Percentiles rank a stretch among this genome's conserved stretches.
Evolutionary conservation across 306 rosid species (phyloP).

Genomic region (Pyrus pyrifolia): DNA sequence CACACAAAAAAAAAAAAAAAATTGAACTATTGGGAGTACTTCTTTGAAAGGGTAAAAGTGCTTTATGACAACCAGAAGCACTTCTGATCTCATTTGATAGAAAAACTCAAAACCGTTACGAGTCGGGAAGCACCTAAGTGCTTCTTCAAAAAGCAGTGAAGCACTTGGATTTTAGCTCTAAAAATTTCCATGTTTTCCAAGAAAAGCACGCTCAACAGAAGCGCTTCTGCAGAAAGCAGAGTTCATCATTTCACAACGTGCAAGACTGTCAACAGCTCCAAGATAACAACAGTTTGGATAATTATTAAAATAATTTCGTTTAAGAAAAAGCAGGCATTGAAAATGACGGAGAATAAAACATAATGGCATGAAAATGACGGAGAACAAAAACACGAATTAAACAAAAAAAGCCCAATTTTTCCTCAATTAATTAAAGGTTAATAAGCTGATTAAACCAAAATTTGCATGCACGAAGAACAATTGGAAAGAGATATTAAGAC

Average conservation of each 20-base stretch:
- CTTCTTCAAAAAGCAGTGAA: background rate
- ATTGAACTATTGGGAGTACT: background rate
- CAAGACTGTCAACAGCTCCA: background rate
- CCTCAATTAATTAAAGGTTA: background rate
- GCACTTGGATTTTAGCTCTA: background rate
- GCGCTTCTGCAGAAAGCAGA: background rate
- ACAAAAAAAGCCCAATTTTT: background rate
- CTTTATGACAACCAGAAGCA: background rate
- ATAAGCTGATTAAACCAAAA: background rate
- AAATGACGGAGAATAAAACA: background rate
- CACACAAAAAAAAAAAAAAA: background rate
- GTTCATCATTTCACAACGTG: background rate
- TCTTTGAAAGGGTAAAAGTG: background rate
- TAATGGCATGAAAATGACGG: background rate
- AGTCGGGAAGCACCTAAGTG: background rate
- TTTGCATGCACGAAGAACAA: constrained; percentile 4
- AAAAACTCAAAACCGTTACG: background rate
- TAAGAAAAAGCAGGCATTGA: background rate
- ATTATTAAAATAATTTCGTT: background rate
- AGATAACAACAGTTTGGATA: background rate
- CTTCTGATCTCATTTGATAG: background rate
- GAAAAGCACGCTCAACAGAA: background rate
- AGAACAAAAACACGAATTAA: background rate
- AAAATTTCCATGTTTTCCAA: background rate
- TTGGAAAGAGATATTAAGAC: background rate